Evolutionary conservation across 2,329 filamentous ascomycete species (phyloP), one percentile per base, ranked within the genome.

Genomic region (Paraconiothyrium sp.): DNA sequence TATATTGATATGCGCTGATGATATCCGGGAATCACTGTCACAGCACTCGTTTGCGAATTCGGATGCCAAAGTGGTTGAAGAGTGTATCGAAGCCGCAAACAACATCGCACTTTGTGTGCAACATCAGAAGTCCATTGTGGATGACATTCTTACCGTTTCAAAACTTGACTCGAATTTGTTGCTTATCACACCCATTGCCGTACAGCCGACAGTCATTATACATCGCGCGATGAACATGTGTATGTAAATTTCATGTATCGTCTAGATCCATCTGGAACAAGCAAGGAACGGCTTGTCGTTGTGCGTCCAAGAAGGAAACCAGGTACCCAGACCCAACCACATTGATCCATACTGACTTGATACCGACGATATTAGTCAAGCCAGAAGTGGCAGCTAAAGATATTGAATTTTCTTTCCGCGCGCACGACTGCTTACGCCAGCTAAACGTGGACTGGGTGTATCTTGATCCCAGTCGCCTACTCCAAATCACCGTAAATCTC

Each of bases 401-500:
- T 20, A 74, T 76, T 7, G 60, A 72, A 14, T 73, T 67, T 44
- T 61, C 54, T n/a, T 78, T 75, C 16, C 55, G 67, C 14, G 67
- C 78, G 4, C 77, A 82, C 30, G 61, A 67, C 0, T 78, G 78
- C 0, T 73, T 80, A 48, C 60, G 73, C 2, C 62, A 73, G 1
- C 65, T 79, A 6, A 67, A 64, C 1, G 66, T 81, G 24, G 77
- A 81, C 37, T 80, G 77, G 74, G 75, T 81, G 0, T 67, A 80
- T 16, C 68, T 83, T 0, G 81, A 83, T 62, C 78, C 80, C 0
- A 77, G 72, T 52, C 72, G 81, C 35, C 59, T 83, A 3, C 69
- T 82, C 2, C 81, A 83, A 48, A 79, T 83, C 4, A 72, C 80
- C 0, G 70, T 78, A 32, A 79, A 79, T 34, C 71, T 83, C 1